Evolutionary conservation across 2,329 filamentous ascomycete species (phyloP), one percentile per base, ranked within the genome.

Genomic region (Lecanoromycetidae sp.): DNA sequence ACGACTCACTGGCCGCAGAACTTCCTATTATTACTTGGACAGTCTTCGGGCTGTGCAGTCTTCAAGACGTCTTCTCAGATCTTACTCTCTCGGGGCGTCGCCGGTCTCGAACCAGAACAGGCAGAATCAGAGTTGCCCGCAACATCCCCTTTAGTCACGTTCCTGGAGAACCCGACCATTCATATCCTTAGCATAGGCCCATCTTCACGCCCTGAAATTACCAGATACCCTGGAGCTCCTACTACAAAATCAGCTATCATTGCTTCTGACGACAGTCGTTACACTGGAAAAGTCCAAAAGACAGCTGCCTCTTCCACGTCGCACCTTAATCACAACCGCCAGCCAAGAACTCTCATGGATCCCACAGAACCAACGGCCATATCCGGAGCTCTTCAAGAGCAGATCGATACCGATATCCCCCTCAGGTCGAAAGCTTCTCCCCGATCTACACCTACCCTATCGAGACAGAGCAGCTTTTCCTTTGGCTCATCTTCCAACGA

Each of bases 11-110:
- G n/a, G n/a, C n/a, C n/a, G n/a, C n/a, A n/a, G n/a, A n/a, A n/a
- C n/a, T n/a, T n/a, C n/a, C n/a, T n/a, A n/a, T 40, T 30, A 25
- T 43, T 49, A 34, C 2, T 17, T 25, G n/a, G 23, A 49, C 29
- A 38, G 22, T 20, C 20, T 15, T 15, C 4, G 8, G 20, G 29
- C 17, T 39, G 36, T 23, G 19, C 30, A 40, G 36, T 17, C 12
- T 33, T 33, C 30, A 67, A 55, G 23, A 70, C 67, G 67, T 68
- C 69, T 64, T 71, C 67, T 38, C 64, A 70, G 50, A 70, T 71
- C 29, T 59, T 69, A 46, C 61, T 71, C 41, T 71, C 68, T 20
- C 57, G 67, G 45, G 67, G 63, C 44, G 65, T 70, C 50, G 67
- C 68, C 34, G 61, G 57, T 25, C 59, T 62, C 26, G 54, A 60